Percentiles rank a stretch among this genome's conserved stretches.
Evolutionary conservation across 2,329 filamentous ascomycete species (phyloP).

Genomic region (Endoconidiophora polonica): DNA sequence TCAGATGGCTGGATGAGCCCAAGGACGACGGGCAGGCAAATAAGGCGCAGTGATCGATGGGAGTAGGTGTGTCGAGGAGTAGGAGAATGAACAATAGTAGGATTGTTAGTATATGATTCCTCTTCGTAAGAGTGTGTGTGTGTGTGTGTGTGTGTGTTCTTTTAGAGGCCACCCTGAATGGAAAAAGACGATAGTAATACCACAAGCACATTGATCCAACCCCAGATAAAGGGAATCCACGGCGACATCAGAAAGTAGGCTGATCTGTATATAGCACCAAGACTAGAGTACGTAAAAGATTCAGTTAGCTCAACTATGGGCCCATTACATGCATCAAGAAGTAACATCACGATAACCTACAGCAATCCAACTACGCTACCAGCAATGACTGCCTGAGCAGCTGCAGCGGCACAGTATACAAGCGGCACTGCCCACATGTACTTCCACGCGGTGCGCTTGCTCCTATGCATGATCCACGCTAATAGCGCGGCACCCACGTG

Average conservation of each 20-base stretch:
- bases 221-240: slow-evolving; percentile 86
- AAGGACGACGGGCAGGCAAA: not conserved
- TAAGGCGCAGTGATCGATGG: slow-evolving; percentile 3
- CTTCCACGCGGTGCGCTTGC: slow-evolving; percentile 38
- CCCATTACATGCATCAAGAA: not conserved
- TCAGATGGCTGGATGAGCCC: slow-evolving; percentile 18
- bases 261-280: slow-evolving; percentile 64
- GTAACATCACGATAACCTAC: slow-evolving; percentile 31
- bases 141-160: too few relatives aligned
- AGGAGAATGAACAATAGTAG: not conserved
- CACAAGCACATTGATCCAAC: slow-evolving; percentile 64
- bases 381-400: slow-evolving; percentile 59
- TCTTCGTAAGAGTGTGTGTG: too few relatives aligned
- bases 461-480: slow-evolving; percentile 54
- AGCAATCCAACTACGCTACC: slow-evolving; percentile 68
- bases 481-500: slow-evolving; percentile 57
- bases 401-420: slow-evolving; percentile 54
- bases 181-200: slow-evolving; percentile 78
- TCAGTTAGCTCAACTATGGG: not conserved
- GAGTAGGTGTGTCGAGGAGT: not conserved
- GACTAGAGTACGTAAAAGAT: slow-evolving; percentile 25
- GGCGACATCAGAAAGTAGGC: slow-evolving; percentile 86
- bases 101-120: not conserved
- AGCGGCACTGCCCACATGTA: slow-evolving; percentile 57
- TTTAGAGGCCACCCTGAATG: slow-evolving; percentile 73